These are phyloP conservation scores for Fusarium sp. DNA, from an alignment of 2,329 filamentous ascomycete genomes.

Conservation along the genomic window DNA sequence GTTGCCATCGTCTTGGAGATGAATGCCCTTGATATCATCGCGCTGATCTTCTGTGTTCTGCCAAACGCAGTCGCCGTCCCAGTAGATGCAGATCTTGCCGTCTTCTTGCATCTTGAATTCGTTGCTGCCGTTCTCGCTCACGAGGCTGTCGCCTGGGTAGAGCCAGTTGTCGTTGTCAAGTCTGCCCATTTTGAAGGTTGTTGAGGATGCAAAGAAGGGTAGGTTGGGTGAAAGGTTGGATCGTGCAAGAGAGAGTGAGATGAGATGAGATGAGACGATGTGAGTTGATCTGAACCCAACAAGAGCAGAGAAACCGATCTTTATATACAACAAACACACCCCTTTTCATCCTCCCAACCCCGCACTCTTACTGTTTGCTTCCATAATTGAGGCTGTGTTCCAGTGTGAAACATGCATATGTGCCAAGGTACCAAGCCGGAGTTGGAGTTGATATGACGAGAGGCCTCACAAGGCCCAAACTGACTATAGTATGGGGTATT, in stretches of 20 bases:
- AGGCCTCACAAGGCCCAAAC: neutral
- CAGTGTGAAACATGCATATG: slow-evolving; percentile 7
- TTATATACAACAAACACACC: neutral
- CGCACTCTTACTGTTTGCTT: neutral
- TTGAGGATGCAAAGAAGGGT: slow-evolving; percentile 29
- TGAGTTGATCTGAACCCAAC: neutral
- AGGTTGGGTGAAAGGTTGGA: neutral
- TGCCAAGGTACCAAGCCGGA: slow-evolving; percentile 15
- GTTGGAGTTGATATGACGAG: neutral
- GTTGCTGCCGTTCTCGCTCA: slow-evolving; percentile 48
- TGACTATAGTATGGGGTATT: neutral
- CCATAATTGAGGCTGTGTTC: slow-evolving; percentile 7
- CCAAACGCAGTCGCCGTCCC: slow-evolving; percentile 48
- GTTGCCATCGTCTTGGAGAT: slow-evolving; percentile 52
- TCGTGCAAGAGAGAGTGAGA: neutral
- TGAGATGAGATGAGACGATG: neutral
- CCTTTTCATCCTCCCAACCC: neutral
- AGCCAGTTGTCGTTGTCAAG: slow-evolving; percentile 53
- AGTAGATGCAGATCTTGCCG: slow-evolving; percentile 51
- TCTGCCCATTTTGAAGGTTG: slow-evolving; percentile 11
- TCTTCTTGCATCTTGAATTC: slow-evolving; percentile 53
- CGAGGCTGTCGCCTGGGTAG: slow-evolving; percentile 49
- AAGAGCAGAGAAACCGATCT: accelerated
- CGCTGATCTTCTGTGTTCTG: slow-evolving; percentile 50
- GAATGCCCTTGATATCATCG: slow-evolving; percentile 48